phyloP scores from a whole-genome alignment of 257 asterid species.

The Lycium ferocissimum region DNA sequence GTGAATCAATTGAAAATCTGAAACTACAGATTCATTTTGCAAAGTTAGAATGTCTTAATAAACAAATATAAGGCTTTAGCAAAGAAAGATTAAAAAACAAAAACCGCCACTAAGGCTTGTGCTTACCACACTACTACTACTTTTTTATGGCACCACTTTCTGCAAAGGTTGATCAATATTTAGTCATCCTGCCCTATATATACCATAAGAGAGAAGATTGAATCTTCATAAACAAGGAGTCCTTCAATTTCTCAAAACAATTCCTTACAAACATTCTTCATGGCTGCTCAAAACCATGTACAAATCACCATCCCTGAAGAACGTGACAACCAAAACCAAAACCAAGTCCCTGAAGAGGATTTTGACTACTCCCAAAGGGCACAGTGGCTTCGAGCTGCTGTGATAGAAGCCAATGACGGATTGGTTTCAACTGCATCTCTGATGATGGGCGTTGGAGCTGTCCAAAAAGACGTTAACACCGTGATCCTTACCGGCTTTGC shows the following conservation, averaged over 20 bases:
- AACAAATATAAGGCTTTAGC: not conserved
- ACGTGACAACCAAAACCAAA: conserved; percentile 25
- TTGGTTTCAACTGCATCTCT: conserved; percentile 64
- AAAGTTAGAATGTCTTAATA: conserved; percentile 25
- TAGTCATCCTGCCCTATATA: conserved; percentile 44
- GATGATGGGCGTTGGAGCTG: conserved; percentile 79
- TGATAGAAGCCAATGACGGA: conserved; percentile 78
- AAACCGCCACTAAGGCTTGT: conserved; percentile 40
- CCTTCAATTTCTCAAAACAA: not conserved
- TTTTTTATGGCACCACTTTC: conserved; percentile 24
- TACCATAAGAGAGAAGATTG: conserved; percentile 24
- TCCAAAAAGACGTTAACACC: conserved; percentile 53
- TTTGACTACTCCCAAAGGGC: conserved; percentile 62
- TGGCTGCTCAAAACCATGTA: conserved; percentile 58
- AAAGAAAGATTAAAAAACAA: not conserved
- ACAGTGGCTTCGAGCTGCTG: conserved; percentile 76
- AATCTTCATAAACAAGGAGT: conserved; percentile 18
- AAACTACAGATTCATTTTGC: conserved; percentile 18
- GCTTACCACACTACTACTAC: conserved; percentile 41
- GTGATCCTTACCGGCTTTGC: conserved; percentile 71
- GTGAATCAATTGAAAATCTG: not conserved
- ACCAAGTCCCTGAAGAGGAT: conserved; percentile 42
- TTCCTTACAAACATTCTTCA: conserved; percentile 26
- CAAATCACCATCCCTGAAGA: conserved; percentile 42
- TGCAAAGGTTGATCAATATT: not conserved